These are phyloP conservation scores for Aspergillus costaricaensis DNA, from an alignment of 2,329 filamentous ascomycete species.

Conservation along the genomic window DNA sequence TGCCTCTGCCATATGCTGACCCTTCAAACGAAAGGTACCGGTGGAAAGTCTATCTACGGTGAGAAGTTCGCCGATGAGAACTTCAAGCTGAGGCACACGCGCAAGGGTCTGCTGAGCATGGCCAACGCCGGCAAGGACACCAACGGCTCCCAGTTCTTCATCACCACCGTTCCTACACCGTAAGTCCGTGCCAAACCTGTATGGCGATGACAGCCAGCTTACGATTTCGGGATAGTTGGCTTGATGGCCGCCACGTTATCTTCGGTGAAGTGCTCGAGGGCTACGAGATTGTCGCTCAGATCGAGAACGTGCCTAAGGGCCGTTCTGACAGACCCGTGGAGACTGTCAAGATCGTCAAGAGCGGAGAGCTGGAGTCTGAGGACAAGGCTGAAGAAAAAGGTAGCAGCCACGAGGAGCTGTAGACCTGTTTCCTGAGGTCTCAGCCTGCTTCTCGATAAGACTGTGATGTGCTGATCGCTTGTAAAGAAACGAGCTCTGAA, in stretches of 20 bases:
- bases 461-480: slow-evolving; percentile 38
- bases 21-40: slow-evolving; percentile 52
- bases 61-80: slow-evolving; percentile 69
- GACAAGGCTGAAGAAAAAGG: slow-evolving; percentile 52
- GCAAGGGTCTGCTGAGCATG: slow-evolving; percentile 66
- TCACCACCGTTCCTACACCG: slow-evolving; percentile 62
- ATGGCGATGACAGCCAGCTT: slow-evolving; percentile 9
- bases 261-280: slow-evolving; percentile 71
- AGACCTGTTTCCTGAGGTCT: slow-evolving; percentile 40
- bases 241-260: slow-evolving; percentile 66
- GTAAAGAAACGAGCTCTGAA: slow-evolving; percentile 25
- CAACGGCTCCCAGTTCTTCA: slow-evolving; percentile 69
- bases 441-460: slow-evolving; percentile 27
- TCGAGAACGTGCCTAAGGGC: slow-evolving; percentile 63
- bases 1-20: background rate
- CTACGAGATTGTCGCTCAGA: slow-evolving; percentile 58
- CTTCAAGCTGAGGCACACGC: slow-evolving; percentile 70
- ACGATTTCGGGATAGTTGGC: slow-evolving; percentile 48
- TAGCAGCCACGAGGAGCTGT: slow-evolving; percentile 68
- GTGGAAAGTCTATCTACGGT: slow-evolving; percentile 69
- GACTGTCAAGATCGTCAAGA: slow-evolving; percentile 66
- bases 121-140: slow-evolving; percentile 66
- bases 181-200: slow-evolving; percentile 23
- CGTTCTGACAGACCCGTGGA: slow-evolving; percentile 58
- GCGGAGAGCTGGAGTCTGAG: slow-evolving; percentile 60